Base-by-base conservation (phyloP, 805 yeast genomes). In the Kodamaea kakaduensis region DNA sequence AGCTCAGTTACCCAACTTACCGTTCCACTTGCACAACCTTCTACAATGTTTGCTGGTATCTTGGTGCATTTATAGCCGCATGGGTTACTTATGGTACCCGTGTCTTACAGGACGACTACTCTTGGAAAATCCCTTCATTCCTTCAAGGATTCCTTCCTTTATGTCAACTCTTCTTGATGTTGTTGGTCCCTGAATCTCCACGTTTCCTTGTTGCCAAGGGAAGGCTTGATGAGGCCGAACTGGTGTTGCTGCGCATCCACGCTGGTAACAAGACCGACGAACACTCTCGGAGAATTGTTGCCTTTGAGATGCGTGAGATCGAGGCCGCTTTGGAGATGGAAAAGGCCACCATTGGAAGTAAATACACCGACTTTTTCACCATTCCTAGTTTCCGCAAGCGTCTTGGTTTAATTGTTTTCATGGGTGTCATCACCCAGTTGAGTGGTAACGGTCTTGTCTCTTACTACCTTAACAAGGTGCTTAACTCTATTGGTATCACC, bases 111-210 rank as follows among this genome's bases (percentile, higher is more conserved):
- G 44, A 29, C 29, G 48, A 57, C 24, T 66, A 68, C 63, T 57
- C 68, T 17, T 76, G 81, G 81, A 71, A 76, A 56, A 58, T 75
- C 36, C 81, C 82, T 25, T 62, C 77, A 9, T 63, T 63, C 33
- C 40, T 76, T 26, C 82, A 77, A 54, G 74, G 69, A 26, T 48
- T 61, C 12, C 56, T 70, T 43, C 78, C 81, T 2, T 16, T 65
- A 3, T 12, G 69, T 16, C 77, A 72, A 47, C 15, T 61, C 7
- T 3, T 42, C 3, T 47, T 63, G 17, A 40, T 69, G 29, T 64
- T 53, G 55, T 43, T 36, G 25, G 59, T 69, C 34, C 79, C 79
- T 15, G 66, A 59, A 40, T 52, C 63, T 15, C 65, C 65, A 26
- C 45, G 64, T 38, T 59, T 42, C 42, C 46, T 59, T 36, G 44